A percentile compares a stretch with the other conserved stretches of the same genome.
phyloP scores from a whole-genome alignment of 2,329 filamentous ascomycete genomes.

The Stagonosporopsis chrysanthemi region DNA sequence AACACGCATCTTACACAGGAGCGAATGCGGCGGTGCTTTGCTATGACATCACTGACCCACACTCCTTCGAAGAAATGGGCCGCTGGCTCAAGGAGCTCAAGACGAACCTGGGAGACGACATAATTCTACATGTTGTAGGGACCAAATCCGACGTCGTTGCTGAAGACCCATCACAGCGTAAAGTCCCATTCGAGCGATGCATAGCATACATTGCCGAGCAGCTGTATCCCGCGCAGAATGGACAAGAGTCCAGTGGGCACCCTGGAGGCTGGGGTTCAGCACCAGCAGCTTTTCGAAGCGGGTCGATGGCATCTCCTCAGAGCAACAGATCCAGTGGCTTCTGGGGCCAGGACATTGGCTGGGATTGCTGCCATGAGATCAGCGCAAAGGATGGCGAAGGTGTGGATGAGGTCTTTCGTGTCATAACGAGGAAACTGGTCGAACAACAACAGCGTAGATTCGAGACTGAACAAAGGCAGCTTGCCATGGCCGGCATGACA shows the following conservation, averaged over 20 bases:
- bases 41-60: constrained; percentile 89
- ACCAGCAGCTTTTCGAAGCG: constrained; percentile 48
- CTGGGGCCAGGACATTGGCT: constrained; percentile 92
- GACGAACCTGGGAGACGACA: constrained; percentile 75
- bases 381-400: constrained; percentile 93
- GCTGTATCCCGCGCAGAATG: constrained; percentile 71
- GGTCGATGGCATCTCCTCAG: constrained; percentile 56
- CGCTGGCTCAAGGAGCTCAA: constrained; percentile 87
- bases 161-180: constrained; percentile 76
- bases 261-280: constrained; percentile 36
- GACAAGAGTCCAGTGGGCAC: constrained; percentile 29
- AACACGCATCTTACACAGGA: constrained; percentile 55
- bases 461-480: constrained; percentile 58
- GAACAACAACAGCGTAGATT: constrained; percentile 71
- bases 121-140: constrained; percentile 92
- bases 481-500: constrained; percentile 53
- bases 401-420: constrained; percentile 94
- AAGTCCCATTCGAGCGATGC: constrained; percentile 93
- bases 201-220: constrained; percentile 96
- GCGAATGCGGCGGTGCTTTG: constrained; percentile 93
- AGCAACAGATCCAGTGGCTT: constrained; percentile 71
- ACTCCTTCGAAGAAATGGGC: constrained; percentile 91
- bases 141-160: constrained; percentile 82
- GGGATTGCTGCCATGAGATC: constrained; percentile 98
- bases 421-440: constrained; percentile 82